Conservation (phyloP, 208 protist genomes). For the Entamoeba moshkovskii region DNA sequence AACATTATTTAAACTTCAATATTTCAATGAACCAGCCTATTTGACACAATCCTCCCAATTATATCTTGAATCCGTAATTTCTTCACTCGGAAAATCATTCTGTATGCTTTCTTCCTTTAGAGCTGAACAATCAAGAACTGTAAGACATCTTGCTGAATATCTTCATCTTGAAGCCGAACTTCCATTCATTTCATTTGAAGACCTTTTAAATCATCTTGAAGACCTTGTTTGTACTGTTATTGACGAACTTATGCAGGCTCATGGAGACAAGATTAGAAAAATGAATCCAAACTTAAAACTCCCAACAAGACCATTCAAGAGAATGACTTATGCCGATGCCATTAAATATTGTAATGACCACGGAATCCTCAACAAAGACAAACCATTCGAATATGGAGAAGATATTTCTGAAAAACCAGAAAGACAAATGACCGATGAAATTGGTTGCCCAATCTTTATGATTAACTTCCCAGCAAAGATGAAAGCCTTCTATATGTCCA, state of each 20-base stretch:
- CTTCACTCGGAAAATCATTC: conserved; percentile 79
- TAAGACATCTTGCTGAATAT: conserved; percentile 89
- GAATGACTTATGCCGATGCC: conserved; percentile 78
- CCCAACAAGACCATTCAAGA: conserved; percentile 74
- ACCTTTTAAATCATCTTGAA: conserved; percentile 73
- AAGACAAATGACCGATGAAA: conserved; percentile 80
- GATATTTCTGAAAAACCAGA: conserved; percentile 92
- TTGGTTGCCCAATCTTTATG: conserved; percentile 84
- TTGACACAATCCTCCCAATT: conserved; percentile 94
- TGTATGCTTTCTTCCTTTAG: conserved; percentile 81
- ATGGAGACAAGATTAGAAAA: conserved; percentile 47
- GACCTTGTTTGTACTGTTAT: conserved; percentile 67
- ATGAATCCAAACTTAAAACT: conserved; percentile 66
- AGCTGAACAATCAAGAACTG: conserved; percentile 87
- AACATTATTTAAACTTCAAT: conserved; percentile 88
- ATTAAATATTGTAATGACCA: conserved; percentile 81
- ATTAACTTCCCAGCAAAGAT: conserved; percentile 80
- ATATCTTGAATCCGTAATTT: conserved; percentile 83
- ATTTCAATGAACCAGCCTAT: conserved; percentile 82
- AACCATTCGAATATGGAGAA: conserved; percentile 71
- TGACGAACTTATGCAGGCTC: conserved; percentile 52
- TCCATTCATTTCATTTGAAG: conserved; percentile 79
- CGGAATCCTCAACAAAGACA: conserved; percentile 63
- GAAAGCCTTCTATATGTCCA: conserved; percentile 93
- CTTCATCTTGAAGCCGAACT: conserved; percentile 90